Conservation (phyloP, 352 stramenopile species). For the Aphanomyces cochlioides region DNA sequence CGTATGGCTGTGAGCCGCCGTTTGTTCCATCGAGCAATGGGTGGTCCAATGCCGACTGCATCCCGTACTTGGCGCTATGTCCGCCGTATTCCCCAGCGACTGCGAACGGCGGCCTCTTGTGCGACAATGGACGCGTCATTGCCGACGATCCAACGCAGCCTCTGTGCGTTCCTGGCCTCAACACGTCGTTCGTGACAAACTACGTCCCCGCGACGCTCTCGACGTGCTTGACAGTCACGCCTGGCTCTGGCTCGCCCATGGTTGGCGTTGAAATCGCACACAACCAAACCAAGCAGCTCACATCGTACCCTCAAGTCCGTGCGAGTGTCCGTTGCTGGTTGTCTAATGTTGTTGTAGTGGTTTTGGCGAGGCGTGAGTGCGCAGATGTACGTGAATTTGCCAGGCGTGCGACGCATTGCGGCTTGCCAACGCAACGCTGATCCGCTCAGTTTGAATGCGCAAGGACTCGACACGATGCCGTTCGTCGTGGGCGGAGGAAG, state of each 20-base stretch:
- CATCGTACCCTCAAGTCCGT: conserved; percentile 15
- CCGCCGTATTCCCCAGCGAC: conserved; percentile 14
- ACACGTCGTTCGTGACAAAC: conserved; percentile 20
- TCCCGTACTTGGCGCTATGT: conserved; percentile 18
- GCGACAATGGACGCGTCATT: not conserved
- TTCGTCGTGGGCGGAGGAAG: conserved; percentile 9
- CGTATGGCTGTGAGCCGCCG: conserved; percentile 15
- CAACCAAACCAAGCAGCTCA: not conserved
- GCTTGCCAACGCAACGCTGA: conserved; percentile 20
- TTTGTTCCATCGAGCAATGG: conserved; percentile 12
- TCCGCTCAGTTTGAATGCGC: conserved; percentile 17
- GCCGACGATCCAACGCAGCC: not conserved
- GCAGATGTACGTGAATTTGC: not conserved
- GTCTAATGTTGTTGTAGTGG: not conserved
- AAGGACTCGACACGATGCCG: conserved; percentile 17
- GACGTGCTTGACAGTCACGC: conserved; percentile 3
- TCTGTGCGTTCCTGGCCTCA: conserved; percentile 21
- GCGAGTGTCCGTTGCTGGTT: no score
- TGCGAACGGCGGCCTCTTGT: conserved; percentile 3
- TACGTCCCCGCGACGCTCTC: conserved; percentile 6
- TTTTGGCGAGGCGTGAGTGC: conserved; percentile 17
- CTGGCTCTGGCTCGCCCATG: conserved; percentile 13
- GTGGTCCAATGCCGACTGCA: conserved; percentile 10
- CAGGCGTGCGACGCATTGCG: not conserved
- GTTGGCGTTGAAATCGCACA: conserved; percentile 2